Base-by-base conservation (phyloP, 2,329 filamentous ascomycete species). In the Alternaria triticina region DNA sequence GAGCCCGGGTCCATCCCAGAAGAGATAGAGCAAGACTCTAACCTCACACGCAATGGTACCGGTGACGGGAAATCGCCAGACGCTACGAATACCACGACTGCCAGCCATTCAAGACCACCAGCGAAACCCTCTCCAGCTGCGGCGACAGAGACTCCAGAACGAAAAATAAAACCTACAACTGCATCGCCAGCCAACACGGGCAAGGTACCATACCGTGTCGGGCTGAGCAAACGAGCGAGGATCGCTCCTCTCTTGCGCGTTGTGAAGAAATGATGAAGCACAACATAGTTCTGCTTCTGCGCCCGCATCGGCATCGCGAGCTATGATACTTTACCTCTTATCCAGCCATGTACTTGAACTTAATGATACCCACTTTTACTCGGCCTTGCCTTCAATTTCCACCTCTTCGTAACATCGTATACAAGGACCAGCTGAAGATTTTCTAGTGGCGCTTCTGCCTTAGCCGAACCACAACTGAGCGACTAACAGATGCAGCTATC, bases 231-330 rank as follows among this genome's bases (percentile, higher is more conserved):
- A 74, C 79, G 81, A 45, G 81, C 80, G 22, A 80, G 82, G 57
- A 85, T 86, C 56, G 78, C 83, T 45, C 83, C 84, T 9, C 69
- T 86, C 47, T 74, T 86, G 56, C 83, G 82, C 63, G 75, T 76
- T 3, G 75, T 85, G 50, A 82, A 78, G 73, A 85, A 84, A 71
- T 85, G 54, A 65, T 30, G 5, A 12, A 11, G 22, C 27, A 27
- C 3, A 6, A 2, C 15, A 20, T 27, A 20, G 40, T 27, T 20
- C 1, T 46, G 36, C 40, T 44, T 15, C 10, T n/a, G n/a, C n/a
- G n/a, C n/a, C n/a, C 5, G 10, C 25, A 9, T 15, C 17, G 10
- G n/a, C 22, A 17, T n/a, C 33, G 13, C 11, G 10, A 22, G 20
- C 13, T 6, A 33, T 46, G 17, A 54, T 40, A 27, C 33, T n/a